Evolutionary conservation across 371 early-diverging fungal genomes (phyloP), one percentile per base, ranked within the genome.

Genomic region (Vairimorpha apis): DNA sequence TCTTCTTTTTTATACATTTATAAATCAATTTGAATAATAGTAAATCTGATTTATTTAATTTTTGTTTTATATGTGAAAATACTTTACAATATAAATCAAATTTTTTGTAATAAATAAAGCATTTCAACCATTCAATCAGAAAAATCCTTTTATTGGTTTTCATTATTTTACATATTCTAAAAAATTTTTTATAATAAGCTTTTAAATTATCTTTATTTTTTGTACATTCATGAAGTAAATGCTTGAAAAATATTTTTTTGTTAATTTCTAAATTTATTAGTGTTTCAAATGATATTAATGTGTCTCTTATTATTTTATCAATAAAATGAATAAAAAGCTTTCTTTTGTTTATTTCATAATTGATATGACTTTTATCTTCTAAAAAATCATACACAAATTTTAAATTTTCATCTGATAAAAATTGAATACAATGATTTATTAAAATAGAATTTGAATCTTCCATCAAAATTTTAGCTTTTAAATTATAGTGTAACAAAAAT

Each of bases 1-100:
- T 68, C 27, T 25, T 45, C 18, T 43, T 30, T 68, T 45, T 68
- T 43, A 44, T 51, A 68, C 29, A 16, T 58, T 41, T 55, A 16
- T 32, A 41, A 16, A 68, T 41, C 33, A 8, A 58, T 23, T 25
- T 33, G 58, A 58, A 68, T 13, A 68, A 13, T 12, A 16, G 25
- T 14, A 8, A 0, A 47, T 47, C 65, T 33, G 45, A 27, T 27
- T 44, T 45, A 33, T 16, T 0, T 10, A 56, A 21, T 10, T 32
- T 21, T 18, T 21, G 14, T 38, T 44, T 68, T 12, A 13, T 44
- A 18, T 16, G 35, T 33, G 38, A 23, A 58, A 49, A 68, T n/a
- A 68, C 14, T 32, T 68, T 68, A 27, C 32, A 27, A 59, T 56
- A 68, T 58, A 56, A 55, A n/a, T 30, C 68, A 29, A 68, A 32